Evolutionary conservation across 768 basidiomycete species (phyloP).

Genomic region (Podaxis mareebaensis): DNA sequence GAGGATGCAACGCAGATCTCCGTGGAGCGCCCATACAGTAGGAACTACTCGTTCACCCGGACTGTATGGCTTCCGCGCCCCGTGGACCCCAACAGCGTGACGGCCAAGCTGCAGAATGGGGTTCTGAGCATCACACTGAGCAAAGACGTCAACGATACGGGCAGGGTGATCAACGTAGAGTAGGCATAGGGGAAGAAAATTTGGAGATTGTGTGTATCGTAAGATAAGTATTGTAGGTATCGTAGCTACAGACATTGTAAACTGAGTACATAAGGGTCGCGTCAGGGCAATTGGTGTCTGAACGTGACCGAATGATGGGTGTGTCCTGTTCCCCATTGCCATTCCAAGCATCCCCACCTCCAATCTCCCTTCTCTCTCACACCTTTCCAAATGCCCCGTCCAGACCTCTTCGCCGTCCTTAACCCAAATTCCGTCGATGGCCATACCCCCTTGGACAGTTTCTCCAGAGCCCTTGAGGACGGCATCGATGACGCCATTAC

Average conservation of each 20-base stretch:
- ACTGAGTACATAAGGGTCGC: no score
- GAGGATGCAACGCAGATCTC: conserved; percentile 48
- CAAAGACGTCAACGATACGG: conserved; percentile 60
- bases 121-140: conserved; percentile 63
- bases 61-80: conserved; percentile 73
- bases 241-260: no score
- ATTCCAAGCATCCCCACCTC: conserved; percentile 1
- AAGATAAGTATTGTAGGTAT: background rate
- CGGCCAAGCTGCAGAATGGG: conserved; percentile 68
- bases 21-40: conserved; percentile 59
- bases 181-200: conserved; percentile 16
- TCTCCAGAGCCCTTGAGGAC: conserved; percentile 12
- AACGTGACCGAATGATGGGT: conserved; percentile 19
- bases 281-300: background rate
- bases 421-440: background rate
- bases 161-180: conserved; percentile 47
- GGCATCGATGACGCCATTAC: conserved; percentile 22
- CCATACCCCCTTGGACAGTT: conserved; percentile 6
- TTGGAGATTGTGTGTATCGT: background rate
- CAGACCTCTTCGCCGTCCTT: background rate
- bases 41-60: conserved; percentile 58
- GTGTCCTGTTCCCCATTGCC: conserved; percentile 8
- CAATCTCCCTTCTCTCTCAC: conserved; percentile 12
- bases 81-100: conserved; percentile 56
- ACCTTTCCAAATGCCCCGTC: conserved; percentile 2